phyloP scores from a whole-genome alignment of 129 eudicot species.

The Centella asiatica region DNA sequence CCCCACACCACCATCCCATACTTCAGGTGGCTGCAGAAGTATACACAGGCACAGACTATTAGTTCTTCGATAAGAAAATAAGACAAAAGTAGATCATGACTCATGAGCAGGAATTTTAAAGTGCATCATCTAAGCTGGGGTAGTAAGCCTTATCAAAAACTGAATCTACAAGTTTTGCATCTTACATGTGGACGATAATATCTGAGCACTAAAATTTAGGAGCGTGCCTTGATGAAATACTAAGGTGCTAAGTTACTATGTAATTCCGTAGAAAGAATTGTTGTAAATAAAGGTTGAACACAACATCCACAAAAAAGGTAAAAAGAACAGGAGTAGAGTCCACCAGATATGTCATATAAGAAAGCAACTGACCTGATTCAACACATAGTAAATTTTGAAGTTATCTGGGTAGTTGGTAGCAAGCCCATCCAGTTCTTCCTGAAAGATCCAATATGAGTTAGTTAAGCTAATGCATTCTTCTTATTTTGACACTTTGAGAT shows the following conservation, averaged over 20 bases:
- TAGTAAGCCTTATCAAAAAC: background rate
- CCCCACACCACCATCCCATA: constrained; percentile 86
- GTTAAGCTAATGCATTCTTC: background rate
- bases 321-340: background rate
- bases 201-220: background rate
- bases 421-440: constrained; percentile 73
- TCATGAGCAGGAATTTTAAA: no score
- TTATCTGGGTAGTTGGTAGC: constrained; percentile 49
- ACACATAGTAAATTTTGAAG: constrained; percentile 67
- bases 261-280: background rate
- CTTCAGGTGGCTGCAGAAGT: constrained; percentile 74
- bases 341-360: background rate
- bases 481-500: background rate
- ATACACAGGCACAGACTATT: background rate
- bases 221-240: background rate
- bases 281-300: no score
- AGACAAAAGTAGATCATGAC: background rate
- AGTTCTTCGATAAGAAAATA: background rate
- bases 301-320: background rate
- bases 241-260: background rate
- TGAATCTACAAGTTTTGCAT: background rate
- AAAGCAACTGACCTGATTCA: constrained; percentile 56
- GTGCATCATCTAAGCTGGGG: constrained; percentile 4
- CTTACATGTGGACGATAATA: no score
- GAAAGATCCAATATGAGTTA: constrained; percentile 9